Percentiles rank a stretch among this genome's conserved stretches.
phyloP scores from a whole-genome alignment of 805 yeast species.

The Candida easanensis region DNA sequence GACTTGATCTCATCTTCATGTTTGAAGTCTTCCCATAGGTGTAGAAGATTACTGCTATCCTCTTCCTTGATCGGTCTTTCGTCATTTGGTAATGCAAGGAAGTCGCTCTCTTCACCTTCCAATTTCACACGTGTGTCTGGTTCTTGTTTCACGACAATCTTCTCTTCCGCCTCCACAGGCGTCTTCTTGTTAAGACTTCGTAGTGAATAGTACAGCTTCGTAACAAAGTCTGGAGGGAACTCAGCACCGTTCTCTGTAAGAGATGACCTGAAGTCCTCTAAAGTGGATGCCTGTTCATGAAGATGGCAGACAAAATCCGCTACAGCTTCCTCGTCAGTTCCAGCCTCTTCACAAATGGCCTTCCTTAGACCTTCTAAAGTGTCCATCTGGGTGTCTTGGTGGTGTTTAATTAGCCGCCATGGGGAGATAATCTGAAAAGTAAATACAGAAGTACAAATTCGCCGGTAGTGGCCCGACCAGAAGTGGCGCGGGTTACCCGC shows the following conservation, averaged over 20 bases:
- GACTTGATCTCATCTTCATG: conserved; percentile 17
- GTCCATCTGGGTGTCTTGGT: conserved; percentile 2
- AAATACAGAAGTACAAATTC: background rate
- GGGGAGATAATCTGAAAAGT: background rate
- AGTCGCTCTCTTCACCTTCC: conserved; percentile 21
- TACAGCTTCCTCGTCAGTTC: conserved; percentile 40
- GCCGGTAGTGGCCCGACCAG: background rate
- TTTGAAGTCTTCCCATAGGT: conserved; percentile 24
- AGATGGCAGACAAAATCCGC: conserved; percentile 46
- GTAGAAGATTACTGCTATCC: conserved; percentile 4
- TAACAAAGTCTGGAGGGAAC: conserved; percentile 28
- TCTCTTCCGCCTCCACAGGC: conserved; percentile 7
- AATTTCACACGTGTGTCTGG: background rate
- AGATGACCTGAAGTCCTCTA: conserved; percentile 34
- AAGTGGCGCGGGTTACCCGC: background rate
- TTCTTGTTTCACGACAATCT: background rate
- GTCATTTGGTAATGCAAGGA: conserved; percentile 23
- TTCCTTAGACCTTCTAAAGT: conserved; percentile 9
- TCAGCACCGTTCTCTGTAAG: conserved; percentile 45
- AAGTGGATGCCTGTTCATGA: conserved; percentile 30
- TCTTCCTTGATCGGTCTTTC: conserved; percentile 18
- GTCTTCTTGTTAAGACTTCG: conserved; percentile 10
- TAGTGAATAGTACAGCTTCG: conserved; percentile 15
- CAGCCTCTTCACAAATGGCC: conserved; percentile 27
- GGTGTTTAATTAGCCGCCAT: background rate